These are phyloP conservation scores for Globomyces pollinis-pini DNA, from an alignment of 192 early-diverging fungal species.

Conservation along the genomic window DNA sequence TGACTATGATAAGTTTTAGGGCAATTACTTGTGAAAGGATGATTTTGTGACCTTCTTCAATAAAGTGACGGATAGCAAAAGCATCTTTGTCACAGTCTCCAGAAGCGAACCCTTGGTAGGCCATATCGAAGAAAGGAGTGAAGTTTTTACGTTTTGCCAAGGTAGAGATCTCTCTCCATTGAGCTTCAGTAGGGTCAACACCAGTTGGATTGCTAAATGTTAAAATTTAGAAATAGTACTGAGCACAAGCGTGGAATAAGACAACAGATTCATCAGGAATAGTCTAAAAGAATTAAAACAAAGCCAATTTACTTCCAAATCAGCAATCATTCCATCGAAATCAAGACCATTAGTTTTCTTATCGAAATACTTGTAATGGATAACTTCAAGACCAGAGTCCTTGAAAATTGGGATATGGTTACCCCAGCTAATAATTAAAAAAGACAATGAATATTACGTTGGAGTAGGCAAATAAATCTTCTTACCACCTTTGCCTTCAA, in stretches of 20 bases:
- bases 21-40: conserved; percentile 61
- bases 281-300: too few species aligned
- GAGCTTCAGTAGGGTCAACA: conserved; percentile 86
- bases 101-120: conserved; percentile 99
- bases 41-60: conserved; percentile 63
- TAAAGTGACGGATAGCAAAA: conserved; percentile 88
- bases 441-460: too few species aligned
- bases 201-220: conserved; percentile 99
- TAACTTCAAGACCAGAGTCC: conserved; percentile 80
- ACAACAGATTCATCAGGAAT: conserved; percentile 83
- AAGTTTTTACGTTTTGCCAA: conserved; percentile 69
- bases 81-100: conserved; percentile 85
- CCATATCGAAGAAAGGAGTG: conserved; percentile 97
- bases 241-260: conserved; percentile 96
- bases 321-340: conserved; percentile 84
- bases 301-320: conserved; percentile 55
- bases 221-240: too few species aligned
- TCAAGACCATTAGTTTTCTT: conserved; percentile 86
- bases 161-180: conserved; percentile 85
- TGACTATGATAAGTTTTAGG: conserved; percentile 30
- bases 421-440: too few species aligned
- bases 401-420: conserved; percentile 94
- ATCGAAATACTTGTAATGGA: conserved; percentile 92
- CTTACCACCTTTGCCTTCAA: conserved; percentile 63
- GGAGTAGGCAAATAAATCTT: conserved; percentile 88